A percentile compares a stretch with the other conserved stretches of the same genome.
These are phyloP conservation scores for Phaeosphaeria sp. DNA, from an alignment of 2,329 filamentous ascomycete genomes.

Conservation along the genomic window DNA sequence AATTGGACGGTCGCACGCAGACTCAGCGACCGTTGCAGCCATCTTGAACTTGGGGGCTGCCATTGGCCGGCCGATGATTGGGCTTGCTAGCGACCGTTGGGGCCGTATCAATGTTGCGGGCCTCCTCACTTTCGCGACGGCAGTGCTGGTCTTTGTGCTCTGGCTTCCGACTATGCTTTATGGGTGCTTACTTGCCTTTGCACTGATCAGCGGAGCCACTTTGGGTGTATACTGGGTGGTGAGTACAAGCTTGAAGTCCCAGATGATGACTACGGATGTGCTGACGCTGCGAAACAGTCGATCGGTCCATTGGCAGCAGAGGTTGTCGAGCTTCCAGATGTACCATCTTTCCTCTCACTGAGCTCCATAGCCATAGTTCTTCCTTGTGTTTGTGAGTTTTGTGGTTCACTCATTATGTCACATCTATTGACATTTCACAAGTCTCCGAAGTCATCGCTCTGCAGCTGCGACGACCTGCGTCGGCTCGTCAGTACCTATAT, in stretches of 20 bases:
- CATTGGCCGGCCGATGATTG: conserved; percentile 56
- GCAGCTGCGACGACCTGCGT: conserved; percentile 43
- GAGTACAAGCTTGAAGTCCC: conserved; percentile 5
- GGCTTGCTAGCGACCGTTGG: conserved; percentile 54
- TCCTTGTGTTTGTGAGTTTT: conserved; percentile 44
- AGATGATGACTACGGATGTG: conserved; percentile 48
- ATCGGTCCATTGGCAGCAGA: conserved; percentile 12
- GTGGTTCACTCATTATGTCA: not conserved
- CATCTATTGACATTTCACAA: not conserved
- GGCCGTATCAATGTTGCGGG: conserved; percentile 54
- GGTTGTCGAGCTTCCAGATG: conserved; percentile 49
- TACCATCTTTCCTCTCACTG: conserved; percentile 51
- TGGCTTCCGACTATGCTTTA: conserved; percentile 57
- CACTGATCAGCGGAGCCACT: conserved; percentile 52
- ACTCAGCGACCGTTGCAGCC: conserved; percentile 52
- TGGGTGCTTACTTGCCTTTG: conserved; percentile 53
- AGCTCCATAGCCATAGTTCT: conserved; percentile 48
- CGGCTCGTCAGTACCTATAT: conserved; percentile 43
- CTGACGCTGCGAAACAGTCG: conserved; percentile 28
- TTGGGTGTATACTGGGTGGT: conserved; percentile 59
- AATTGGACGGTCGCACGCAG: conserved; percentile 49
- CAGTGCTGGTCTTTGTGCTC: conserved; percentile 49
- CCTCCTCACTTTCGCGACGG: conserved; percentile 48
- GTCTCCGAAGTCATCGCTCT: conserved; percentile 51
- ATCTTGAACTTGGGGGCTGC: conserved; percentile 58